Conservation (phyloP, 2,329 filamentous ascomycete genomes). For the Elsinoe australis region DNA sequence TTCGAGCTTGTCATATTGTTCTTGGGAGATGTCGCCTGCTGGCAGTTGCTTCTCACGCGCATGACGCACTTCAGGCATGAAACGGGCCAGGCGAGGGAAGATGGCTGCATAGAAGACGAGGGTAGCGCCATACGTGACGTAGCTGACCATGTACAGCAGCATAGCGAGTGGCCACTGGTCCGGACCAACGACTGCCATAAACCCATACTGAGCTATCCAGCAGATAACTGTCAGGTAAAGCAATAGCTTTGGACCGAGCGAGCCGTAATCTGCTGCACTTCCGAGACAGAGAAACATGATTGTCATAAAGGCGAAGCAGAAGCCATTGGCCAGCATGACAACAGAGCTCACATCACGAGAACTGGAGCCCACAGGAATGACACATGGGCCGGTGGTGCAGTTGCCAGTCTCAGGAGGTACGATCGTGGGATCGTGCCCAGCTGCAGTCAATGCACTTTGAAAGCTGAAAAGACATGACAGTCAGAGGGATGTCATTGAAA, state of each 20-base stretch:
- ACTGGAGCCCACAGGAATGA: constrained; percentile 15
- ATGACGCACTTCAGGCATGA: constrained; percentile 14
- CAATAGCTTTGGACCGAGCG: constrained; percentile 55
- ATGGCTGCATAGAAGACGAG: constrained; percentile 64
- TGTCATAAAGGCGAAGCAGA: constrained; percentile 60
- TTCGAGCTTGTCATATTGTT: constrained; percentile 54
- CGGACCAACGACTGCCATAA: constrained; percentile 56
- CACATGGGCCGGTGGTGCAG: constrained; percentile 16
- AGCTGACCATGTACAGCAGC: constrained; percentile 57
- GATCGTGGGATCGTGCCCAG: constrained; percentile 51
- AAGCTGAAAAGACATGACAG: constrained; percentile 10
- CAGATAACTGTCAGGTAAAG: constrained; percentile 54
- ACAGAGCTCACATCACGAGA: constrained; percentile 45
- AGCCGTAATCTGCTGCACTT: constrained; percentile 56
- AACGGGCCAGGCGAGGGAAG: constrained; percentile 43
- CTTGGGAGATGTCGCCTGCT: constrained; percentile 47
- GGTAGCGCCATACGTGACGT: constrained; percentile 60
- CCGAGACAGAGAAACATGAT: constrained; percentile 48
- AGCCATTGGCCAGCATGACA: constrained; percentile 58
- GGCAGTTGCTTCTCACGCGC: constrained; percentile 7
- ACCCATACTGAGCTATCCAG: constrained; percentile 58
- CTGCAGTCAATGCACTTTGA: constrained; percentile 41
- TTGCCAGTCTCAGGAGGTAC: constrained; percentile 15
- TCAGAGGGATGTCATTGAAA: constrained; percentile 35
- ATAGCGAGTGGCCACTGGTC: constrained; percentile 54